Evolutionary conservation across 169 alveolate genomes (phyloP), one percentile per base, ranked within the genome.

Genomic region (Eimeria sp.): DNA sequence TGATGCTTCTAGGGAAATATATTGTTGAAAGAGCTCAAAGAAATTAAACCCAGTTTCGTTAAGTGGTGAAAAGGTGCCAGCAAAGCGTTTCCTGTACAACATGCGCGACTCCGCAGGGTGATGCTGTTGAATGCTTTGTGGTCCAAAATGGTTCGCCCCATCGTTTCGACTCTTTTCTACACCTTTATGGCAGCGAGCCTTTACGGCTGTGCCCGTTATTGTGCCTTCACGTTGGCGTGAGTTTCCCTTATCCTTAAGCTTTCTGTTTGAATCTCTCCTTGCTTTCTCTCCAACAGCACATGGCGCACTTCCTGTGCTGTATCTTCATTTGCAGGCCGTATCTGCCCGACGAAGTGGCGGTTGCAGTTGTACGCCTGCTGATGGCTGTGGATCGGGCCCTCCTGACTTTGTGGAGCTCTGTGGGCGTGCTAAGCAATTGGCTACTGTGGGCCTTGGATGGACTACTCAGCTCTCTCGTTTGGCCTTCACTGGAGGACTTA

Each of bases 191-290:
- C 27, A n/a, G 72, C 72, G 6, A 25, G 63, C n/a, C n/a, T 82
- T 10, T 82, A 82, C 49, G 90, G 90, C 72, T 82, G 90, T 40
- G 73, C 40, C 11, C 90, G 90, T 25, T 47, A 20, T 45, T 82
- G 73, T 49, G 90, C 90, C 49, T 82, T 82, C 58, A 47, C 58
- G 73, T n/a, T 82, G 45, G 90, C 72, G 90, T 82, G 57, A 82
- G 90, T 76, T 76, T 25, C 43, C 13, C 22, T 43, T 76, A 2
- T 6, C n/a, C 13, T 34, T 76, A 9, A 40, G 18, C 11, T 16
- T 51, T 34, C 73, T 47, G 49, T 49, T 61, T 61, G n/a, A 9
- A 16, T 18, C 70, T 61, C 70, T 11, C 70, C 70, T 9, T n/a
- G 11, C 51, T n/a, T 43, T 18, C 27, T 34, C 47, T 47, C 47